Percentiles rank a stretch among this genome's conserved stretches.
Evolutionary conservation across 2,329 filamentous ascomycete genomes (phyloP).

Genomic region (Aspergillus sergii): DNA sequence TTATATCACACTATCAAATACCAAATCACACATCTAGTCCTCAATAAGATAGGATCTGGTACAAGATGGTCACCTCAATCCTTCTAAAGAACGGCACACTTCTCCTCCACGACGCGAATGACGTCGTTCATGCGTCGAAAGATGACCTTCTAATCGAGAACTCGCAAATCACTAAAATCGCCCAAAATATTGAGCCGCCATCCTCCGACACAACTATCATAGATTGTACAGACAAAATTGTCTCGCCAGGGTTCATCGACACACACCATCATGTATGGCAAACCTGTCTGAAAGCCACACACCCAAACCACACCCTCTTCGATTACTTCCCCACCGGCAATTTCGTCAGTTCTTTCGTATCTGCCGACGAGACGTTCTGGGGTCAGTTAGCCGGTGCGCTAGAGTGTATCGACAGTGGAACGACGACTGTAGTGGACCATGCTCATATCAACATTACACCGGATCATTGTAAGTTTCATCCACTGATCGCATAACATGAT

Average conservation of each 20-base stretch:
- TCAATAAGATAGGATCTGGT: neutral
- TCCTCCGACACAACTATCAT: conserved; percentile 31
- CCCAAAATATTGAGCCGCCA: conserved; percentile 14
- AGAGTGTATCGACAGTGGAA: conserved; percentile 26
- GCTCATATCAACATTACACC: conserved; percentile 32
- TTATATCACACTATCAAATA: neutral
- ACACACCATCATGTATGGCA: conserved; percentile 51
- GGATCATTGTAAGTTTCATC: conserved; percentile 23
- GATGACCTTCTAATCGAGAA: conserved; percentile 24
- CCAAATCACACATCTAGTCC: no score
- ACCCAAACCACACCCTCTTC: conserved; percentile 44
- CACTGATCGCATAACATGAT: neutral
- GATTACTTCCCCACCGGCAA: conserved; percentile 37
- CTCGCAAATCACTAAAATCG: conserved; percentile 24
- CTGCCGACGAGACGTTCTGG: conserved; percentile 51
- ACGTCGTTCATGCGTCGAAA: neutral
- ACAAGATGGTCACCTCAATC: neutral
- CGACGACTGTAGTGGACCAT: conserved; percentile 36
- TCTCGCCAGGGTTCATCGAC: conserved; percentile 39
- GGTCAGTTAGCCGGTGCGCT: conserved; percentile 34
- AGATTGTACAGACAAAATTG: conserved; percentile 41
- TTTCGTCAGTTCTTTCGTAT: neutral
- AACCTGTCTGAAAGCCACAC: conserved; percentile 42
- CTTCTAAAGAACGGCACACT: neutral
- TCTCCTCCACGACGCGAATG: neutral